phyloP scores from a whole-genome alignment of 495 filamentous ascomycete species.

The Oleoguttula mirabilis region DNA sequence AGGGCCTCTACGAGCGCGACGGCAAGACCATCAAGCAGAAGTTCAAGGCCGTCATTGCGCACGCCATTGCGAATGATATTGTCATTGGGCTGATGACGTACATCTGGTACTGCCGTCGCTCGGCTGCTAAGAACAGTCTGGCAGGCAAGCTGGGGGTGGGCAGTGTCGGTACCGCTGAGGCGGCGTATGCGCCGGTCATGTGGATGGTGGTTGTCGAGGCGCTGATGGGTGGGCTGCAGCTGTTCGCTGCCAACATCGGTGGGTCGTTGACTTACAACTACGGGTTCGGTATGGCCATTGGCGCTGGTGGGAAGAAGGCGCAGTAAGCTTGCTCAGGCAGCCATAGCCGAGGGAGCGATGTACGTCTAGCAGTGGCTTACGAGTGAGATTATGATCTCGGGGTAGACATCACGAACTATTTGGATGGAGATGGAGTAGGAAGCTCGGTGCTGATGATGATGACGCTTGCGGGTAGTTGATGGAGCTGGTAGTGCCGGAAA shows the following conservation, averaged over 20 bases:
- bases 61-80: conserved; percentile 19
- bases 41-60: conserved; percentile 20
- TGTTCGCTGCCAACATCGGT: conserved; percentile 16
- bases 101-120: conserved; percentile 14
- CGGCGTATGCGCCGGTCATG: conserved; percentile 10
- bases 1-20: conserved; percentile 21
- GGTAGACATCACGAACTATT: too few species aligned
- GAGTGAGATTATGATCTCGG: too few species aligned
- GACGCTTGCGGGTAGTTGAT: too few species aligned
- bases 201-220: conserved; percentile 20
- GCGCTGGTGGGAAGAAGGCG: conserved; percentile 3
- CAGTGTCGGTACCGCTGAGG: conserved; percentile 2
- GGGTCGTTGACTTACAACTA: conserved; percentile 17
- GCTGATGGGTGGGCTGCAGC: conserved; percentile 7
- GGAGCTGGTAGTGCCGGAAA: too few species aligned
- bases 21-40: conserved; percentile 17
- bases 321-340: too few species aligned
- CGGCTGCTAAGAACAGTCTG: conserved; percentile 1
- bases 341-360: too few species aligned
- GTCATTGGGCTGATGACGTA: conserved; percentile 11
- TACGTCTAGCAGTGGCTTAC: too few species aligned
- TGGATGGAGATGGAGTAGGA: too few species aligned
- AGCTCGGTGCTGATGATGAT: too few species aligned
- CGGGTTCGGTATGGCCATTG: conserved; percentile 15
- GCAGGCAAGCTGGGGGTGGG: conserved; percentile 15